A percentile compares a stretch with the other conserved stretches of the same genome.
Conservation (phyloP, 2,329 filamentous ascomycete genomes). For the Diatrype stigma region DNA sequence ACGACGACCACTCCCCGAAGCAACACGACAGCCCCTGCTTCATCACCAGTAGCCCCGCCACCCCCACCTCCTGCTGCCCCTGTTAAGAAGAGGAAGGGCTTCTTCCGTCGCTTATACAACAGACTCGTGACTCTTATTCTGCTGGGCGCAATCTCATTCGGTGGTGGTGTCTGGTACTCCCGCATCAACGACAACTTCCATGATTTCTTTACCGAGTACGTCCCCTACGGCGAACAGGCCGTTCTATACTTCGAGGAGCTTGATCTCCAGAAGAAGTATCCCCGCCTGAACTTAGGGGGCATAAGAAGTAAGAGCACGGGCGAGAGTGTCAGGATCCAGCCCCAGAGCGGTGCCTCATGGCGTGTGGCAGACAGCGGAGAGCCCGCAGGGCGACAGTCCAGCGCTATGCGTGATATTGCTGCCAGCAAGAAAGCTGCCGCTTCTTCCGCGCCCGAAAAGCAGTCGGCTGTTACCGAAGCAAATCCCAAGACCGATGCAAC, state of each 20-base stretch:
- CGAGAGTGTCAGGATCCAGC: slow-evolving; percentile 75
- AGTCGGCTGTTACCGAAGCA: slow-evolving; percentile 21
- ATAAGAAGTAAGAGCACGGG: slow-evolving; percentile 56
- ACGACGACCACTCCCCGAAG: slow-evolving; percentile 18
- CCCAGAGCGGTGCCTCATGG: slow-evolving; percentile 80
- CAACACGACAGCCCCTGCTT: slow-evolving; percentile 28
- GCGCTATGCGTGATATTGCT: slow-evolving; percentile 23
- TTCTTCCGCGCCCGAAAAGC: slow-evolving; percentile 11
- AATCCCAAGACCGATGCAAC: slow-evolving; percentile 15
- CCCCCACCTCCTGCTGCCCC: slow-evolving; percentile 33
- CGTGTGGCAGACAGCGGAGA: slow-evolving; percentile 28
- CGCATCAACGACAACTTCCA: slow-evolving; percentile 96
- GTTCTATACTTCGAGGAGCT: slow-evolving; percentile 95
- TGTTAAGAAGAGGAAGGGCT: slow-evolving; percentile 58
- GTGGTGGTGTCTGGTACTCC: slow-evolving; percentile 86
- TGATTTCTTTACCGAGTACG: slow-evolving; percentile 96
- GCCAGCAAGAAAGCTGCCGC: slow-evolving; percentile 27
- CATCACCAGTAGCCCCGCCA: slow-evolving; percentile 34
- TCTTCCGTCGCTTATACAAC: slow-evolving; percentile 69
- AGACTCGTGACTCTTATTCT: slow-evolving; percentile 74
- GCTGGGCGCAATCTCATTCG: slow-evolving; percentile 74
- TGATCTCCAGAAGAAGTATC: slow-evolving; percentile 85
- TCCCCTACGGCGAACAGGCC: slow-evolving; percentile 90
- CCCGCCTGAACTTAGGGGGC: slow-evolving; percentile 39
- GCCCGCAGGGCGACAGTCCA: slow-evolving; percentile 23